Evolutionary conservation across 768 basidiomycete genomes (phyloP).

Genomic region (Xerocomellus amylosporus): DNA sequence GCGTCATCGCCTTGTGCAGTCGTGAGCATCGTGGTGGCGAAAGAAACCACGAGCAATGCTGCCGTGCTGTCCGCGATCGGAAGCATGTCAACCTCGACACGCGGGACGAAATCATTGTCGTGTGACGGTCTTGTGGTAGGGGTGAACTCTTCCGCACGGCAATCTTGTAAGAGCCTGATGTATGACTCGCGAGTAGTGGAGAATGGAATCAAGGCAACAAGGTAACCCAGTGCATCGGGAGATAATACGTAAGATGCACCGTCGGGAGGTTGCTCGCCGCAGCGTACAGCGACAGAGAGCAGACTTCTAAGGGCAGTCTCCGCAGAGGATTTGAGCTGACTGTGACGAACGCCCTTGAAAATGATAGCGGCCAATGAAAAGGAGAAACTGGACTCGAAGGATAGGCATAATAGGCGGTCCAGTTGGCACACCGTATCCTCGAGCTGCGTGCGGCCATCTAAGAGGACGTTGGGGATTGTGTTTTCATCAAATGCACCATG

Average conservation of each 20-base stretch:
- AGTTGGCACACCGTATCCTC: conserved; percentile 69
- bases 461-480: conserved; percentile 53
- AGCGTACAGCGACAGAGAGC: conserved; percentile 56
- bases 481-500: conserved; percentile 56
- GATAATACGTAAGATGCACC: conserved; percentile 45
- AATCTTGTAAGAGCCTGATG: conserved; percentile 60
- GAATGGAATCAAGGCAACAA: conserved; percentile 72
- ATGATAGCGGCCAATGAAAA: conserved; percentile 80
- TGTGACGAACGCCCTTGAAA: conserved; percentile 81
- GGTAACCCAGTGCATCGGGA: conserved; percentile 69
- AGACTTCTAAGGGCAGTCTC: conserved; percentile 61
- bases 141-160: conserved; percentile 49
- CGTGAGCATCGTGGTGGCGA: conserved; percentile 69
- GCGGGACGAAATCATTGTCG: conserved; percentile 48
- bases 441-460: conserved; percentile 62
- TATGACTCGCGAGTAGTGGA: conserved; percentile 58
- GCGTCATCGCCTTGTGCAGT: conserved; percentile 76
- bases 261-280: conserved; percentile 36
- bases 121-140: conserved; percentile 38
- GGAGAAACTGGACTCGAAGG: conserved; percentile 76
- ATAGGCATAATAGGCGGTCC: conserved; percentile 68
- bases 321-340: conserved; percentile 58
- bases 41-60: conserved; percentile 72
- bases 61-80: conserved; percentile 59
- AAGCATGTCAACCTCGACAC: conserved; percentile 54